A percentile compares a stretch with the other conserved stretches of the same genome.
Evolutionary conservation across 1,139 yeast species (phyloP).

Genomic region (Yamadazyma sp.): DNA sequence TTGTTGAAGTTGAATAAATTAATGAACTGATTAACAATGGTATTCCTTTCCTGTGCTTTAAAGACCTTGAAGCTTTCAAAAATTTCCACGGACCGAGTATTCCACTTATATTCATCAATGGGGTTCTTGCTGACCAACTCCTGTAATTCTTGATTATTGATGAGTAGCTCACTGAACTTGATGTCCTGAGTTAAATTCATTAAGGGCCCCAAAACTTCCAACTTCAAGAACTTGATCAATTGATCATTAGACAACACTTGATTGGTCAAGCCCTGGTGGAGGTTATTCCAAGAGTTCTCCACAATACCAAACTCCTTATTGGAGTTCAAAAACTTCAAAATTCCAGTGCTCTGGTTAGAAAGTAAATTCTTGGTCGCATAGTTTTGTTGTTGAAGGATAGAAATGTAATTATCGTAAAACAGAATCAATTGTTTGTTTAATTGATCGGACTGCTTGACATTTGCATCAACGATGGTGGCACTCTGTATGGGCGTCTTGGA

Average conservation of each 20-base stretch:
- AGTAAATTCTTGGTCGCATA: slow-evolving; percentile 51
- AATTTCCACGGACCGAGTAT: slow-evolving; percentile 72
- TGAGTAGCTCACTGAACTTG: slow-evolving; percentile 42
- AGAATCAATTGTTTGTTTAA: slow-evolving; percentile 41
- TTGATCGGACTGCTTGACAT: slow-evolving; percentile 26
- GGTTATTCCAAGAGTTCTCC: slow-evolving; percentile 57
- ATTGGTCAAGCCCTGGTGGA: slow-evolving; percentile 50
- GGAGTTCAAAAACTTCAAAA: slow-evolving; percentile 21
- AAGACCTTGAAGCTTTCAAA: slow-evolving; percentile 76
- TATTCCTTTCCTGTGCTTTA: slow-evolving; percentile 65
- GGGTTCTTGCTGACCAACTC: slow-evolving; percentile 29
- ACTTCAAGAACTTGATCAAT: slow-evolving; percentile 51
- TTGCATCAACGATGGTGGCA: slow-evolving; percentile 39
- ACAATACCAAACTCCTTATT: slow-evolving; percentile 54
- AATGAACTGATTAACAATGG: slow-evolving; percentile 67
- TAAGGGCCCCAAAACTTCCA: slow-evolving; percentile 58
- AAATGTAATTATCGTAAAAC: slow-evolving; percentile 56
- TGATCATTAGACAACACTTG: slow-evolving; percentile 56
- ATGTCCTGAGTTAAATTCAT: slow-evolving; percentile 54
- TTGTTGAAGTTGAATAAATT: slow-evolving; percentile 66
- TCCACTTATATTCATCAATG: slow-evolving; percentile 59
- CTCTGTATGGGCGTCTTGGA: slow-evolving; percentile 46
- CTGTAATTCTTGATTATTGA: slow-evolving; percentile 42
- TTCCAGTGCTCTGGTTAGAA: slow-evolving; percentile 25
- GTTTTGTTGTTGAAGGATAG: slow-evolving; percentile 49